Base-by-base conservation (phyloP, 176 grass and related monocot genomes). In the Urochloa ruziziensis region DNA sequence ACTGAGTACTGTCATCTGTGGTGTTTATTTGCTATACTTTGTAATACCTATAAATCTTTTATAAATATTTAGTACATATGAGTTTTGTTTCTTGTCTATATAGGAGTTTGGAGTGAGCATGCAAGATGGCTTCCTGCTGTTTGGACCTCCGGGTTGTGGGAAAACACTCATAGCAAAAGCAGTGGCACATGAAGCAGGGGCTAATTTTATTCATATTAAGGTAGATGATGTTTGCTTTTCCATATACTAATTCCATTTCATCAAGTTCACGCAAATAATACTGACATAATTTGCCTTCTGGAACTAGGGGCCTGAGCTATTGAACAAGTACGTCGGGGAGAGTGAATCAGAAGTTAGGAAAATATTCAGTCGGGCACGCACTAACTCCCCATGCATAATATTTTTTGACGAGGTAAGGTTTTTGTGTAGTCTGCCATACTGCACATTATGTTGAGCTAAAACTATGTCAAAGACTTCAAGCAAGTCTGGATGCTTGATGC, bases 141-240 rank as follows among this genome's bases (percentile, higher is more conserved):
- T 90, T 85, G 94, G 94, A 62, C 92, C 92, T 85, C 94, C 94
- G 27, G 92, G 96, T 60, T 98, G 96, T 78, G 96, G 96, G 60
- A 98, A 98, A 93, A 98, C 96, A 65, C 82, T 98, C 53, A 95
- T 98, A 86, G 96, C 93, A 44, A 98, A 98, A 93, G 96, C 93
- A 60, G 93, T 98, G 83, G 96, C 96, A 30, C 92, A 95, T 84
- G 96, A 95, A 5, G 93, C 96, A 82, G 93, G 96, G 54, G 93
- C 96, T 73, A 98, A 88, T 86, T 98, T 98, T 90, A 98, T 98
- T 80, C 91, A 98, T 71, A 98, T 98, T 56, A 95, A 98, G 93
- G 93, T 98, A 56, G 49, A 25, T 72, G 28, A 35, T 82, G 67
- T 84, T 71, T 44, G 19, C 1, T 51, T 80, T 75, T 65, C 37